phyloP scores from a whole-genome alignment of 495 filamentous ascomycete species.

The Beverwykella pulmonaria region DNA sequence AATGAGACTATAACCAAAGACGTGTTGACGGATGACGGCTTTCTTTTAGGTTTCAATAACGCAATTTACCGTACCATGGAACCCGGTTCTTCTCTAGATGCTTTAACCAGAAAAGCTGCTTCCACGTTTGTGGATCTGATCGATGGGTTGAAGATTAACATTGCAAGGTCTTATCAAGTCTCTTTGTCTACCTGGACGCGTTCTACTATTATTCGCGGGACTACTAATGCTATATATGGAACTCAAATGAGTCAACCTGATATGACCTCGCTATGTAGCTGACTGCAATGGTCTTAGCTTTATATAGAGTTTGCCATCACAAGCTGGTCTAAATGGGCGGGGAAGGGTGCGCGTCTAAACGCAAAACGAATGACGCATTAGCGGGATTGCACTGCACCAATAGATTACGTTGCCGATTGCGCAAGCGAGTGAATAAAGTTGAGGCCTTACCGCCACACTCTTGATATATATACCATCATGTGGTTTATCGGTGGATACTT shows the following conservation, averaged over 20 bases:
- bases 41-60: slow-evolving; percentile 41
- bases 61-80: slow-evolving; percentile 41
- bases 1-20: slow-evolving; percentile 40
- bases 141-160: slow-evolving; percentile 4
- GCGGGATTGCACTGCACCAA: too few species aligned
- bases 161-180: neutral
- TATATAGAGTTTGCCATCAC: too few species aligned
- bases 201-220: neutral
- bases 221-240: slow-evolving; percentile 2
- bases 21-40: slow-evolving; percentile 21
- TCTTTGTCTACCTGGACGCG: slow-evolving; percentile 5
- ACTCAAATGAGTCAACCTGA: neutral
- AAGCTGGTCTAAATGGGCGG: too few species aligned
- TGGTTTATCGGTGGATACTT: too few species aligned
- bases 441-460: too few species aligned
- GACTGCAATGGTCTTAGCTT: neutral
- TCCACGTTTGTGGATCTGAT: slow-evolving; percentile 8
- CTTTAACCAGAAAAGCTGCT: slow-evolving; percentile 41
- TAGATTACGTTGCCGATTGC: too few species aligned
- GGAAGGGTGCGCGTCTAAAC: too few species aligned
- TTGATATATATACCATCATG: too few species aligned
- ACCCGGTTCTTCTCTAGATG: slow-evolving; percentile 44
- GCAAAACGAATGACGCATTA: too few species aligned
- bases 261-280: neutral
- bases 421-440: too few species aligned